Conservation (phyloP, 2,329 filamentous ascomycete species). For the Fusarium sacchari region DNA sequence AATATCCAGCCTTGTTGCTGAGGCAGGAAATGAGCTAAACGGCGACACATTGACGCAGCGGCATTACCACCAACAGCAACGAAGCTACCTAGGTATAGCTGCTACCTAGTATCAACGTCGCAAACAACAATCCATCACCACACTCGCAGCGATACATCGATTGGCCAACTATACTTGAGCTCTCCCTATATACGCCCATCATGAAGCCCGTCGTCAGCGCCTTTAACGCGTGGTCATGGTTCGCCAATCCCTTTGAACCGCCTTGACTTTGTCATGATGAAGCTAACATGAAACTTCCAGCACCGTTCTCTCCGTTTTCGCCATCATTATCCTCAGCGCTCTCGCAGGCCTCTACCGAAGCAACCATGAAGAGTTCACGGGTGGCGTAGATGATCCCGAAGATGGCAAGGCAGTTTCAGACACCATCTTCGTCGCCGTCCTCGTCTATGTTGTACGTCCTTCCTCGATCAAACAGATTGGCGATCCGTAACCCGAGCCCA, state of each 20-base stretch:
- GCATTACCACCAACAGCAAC: constrained; percentile 32
- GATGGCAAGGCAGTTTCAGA: constrained; percentile 82
- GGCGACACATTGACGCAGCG: constrained; percentile 31
- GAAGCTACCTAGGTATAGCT: constrained; percentile 28
- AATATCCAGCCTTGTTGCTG: constrained; percentile 39
- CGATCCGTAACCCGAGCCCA: not conserved
- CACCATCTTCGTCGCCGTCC: constrained; percentile 87
- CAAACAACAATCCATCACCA: constrained; percentile 13
- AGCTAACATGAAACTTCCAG: constrained; percentile 58
- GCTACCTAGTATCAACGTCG: constrained; percentile 25
- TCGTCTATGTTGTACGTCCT: constrained; percentile 84
- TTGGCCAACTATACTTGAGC: not conserved
- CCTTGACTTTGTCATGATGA: constrained; percentile 21
- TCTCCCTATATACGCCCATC: constrained; percentile 48
- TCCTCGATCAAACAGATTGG: not conserved
- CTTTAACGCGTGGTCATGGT: constrained; percentile 97
- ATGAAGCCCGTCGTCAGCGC: constrained; percentile 97
- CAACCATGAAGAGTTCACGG: constrained; percentile 86
- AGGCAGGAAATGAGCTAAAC: constrained; percentile 42
- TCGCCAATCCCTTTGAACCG: constrained; percentile 49
- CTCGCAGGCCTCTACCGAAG: constrained; percentile 78
- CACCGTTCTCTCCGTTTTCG: constrained; percentile 74
- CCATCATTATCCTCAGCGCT: constrained; percentile 72
- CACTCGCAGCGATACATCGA: not conserved
- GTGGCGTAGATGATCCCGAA: constrained; percentile 74